phyloP scores from a whole-genome alignment of 129 eudicot species.

The Centella asiatica region DNA sequence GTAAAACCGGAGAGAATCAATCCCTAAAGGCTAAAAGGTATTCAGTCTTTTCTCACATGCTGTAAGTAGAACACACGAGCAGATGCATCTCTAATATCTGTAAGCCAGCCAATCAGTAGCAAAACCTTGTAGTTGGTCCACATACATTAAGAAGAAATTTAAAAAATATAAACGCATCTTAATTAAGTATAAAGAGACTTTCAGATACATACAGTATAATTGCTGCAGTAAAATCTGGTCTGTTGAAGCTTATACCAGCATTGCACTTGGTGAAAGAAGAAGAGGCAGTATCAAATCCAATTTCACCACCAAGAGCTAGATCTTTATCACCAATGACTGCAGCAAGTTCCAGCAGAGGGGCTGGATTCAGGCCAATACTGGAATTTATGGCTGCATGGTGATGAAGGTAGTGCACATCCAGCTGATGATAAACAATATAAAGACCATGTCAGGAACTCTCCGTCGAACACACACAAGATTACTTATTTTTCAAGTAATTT shows the following conservation, averaged over 20 bases:
- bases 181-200: background rate
- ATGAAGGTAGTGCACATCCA: slow-evolving; percentile 74
- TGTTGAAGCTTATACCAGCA: slow-evolving; percentile 71
- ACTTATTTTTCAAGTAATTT: too few relatives aligned
- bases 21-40: background rate
- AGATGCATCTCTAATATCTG: background rate
- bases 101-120: background rate
- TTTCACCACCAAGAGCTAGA: slow-evolving; percentile 67
- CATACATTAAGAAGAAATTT: background rate
- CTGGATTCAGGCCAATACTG: slow-evolving; percentile 78
- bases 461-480: too few relatives aligned
- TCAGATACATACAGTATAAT: slow-evolving; percentile 49
- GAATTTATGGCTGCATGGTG: slow-evolving; percentile 62
- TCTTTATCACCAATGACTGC: slow-evolving; percentile 68
- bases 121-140: background rate
- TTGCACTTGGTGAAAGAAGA: slow-evolving; percentile 79
- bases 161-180: background rate
- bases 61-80: background rate
- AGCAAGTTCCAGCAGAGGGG: slow-evolving; percentile 65
- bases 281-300: slow-evolving; percentile 75
- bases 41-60: too few relatives aligned
- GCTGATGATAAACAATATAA: slow-evolving; percentile 37
- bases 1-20: background rate
- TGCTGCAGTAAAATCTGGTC: slow-evolving; percentile 72
- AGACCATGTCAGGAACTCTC: background rate